Conservation (phyloP, 2,329 filamentous ascomycete genomes). For the Blumeria graminis region DNA sequence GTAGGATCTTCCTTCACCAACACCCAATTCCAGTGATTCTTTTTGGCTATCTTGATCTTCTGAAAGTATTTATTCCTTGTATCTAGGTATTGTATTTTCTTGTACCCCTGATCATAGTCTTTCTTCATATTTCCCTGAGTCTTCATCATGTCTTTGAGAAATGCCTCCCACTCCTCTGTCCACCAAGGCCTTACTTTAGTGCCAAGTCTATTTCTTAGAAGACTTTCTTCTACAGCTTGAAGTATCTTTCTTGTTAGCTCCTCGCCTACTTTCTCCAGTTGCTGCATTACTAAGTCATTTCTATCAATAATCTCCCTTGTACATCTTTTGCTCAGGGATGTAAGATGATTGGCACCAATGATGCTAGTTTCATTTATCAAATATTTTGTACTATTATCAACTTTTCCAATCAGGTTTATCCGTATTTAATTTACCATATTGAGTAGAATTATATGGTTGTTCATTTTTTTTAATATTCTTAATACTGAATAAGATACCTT, state of each 20-base stretch:
- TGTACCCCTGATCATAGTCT: not conserved
- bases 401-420: not conserved
- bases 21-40: not conserved
- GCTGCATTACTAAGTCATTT: not conserved
- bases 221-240: not conserved
- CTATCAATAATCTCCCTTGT: not conserved
- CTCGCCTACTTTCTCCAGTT: not conserved
- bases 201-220: not conserved
- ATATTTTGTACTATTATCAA: too few species aligned
- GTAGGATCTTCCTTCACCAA: not conserved
- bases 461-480: too few species aligned
- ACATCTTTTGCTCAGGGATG: not conserved
- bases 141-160: not conserved
- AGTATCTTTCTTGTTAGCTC: not conserved
- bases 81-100: not conserved
- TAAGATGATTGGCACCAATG: not conserved
- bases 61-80: not conserved
- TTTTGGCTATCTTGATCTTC: not conserved
- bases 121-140: not conserved
- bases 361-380: not conserved
- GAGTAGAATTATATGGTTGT: too few species aligned
- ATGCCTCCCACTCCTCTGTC: not conserved
- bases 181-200: not conserved
- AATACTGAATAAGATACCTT: not conserved
- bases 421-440: too few species aligned